Percentiles rank a stretch among this genome's conserved stretches.
phyloP scores from a whole-genome alignment of 2,329 filamentous ascomycete genomes.

The Nemania sp. region DNA sequence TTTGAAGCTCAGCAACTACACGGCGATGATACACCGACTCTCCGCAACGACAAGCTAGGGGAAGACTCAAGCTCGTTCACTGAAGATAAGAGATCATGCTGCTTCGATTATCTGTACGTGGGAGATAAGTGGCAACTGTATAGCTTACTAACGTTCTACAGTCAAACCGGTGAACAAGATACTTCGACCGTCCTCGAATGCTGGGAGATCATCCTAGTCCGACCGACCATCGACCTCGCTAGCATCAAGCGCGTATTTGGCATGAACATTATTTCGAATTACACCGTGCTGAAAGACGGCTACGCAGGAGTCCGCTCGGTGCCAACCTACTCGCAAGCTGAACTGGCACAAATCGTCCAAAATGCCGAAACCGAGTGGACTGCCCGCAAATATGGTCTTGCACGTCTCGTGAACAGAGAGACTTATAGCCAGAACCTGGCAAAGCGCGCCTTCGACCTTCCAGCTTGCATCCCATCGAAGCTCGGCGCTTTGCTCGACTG shows the following conservation, averaged over 20 bases:
- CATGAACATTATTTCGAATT: conserved; percentile 14
- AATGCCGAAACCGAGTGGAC: conserved; percentile 10
- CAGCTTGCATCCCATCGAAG: conserved; percentile 24
- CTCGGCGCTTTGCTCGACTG: conserved; percentile 29
- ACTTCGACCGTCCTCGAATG: conserved; percentile 12
- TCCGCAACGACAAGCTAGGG: background rate
- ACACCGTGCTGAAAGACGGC: conserved; percentile 17
- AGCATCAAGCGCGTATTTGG: conserved; percentile 19
- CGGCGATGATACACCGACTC: conserved; percentile 19
- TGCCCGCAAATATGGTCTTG: background rate
- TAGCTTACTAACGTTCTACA: conserved; percentile 1
- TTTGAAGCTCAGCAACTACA: background rate
- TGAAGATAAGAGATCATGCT: background rate
- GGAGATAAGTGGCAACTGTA: background rate
- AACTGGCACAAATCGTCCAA: conserved; percentile 19
- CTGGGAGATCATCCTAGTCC: conserved; percentile 26
- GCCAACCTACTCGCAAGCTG: conserved; percentile 24
- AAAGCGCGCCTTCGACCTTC: conserved; percentile 24
- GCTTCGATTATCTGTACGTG: conserved; percentile 7
- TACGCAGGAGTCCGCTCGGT: conserved; percentile 29
- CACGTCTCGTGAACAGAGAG: background rate
- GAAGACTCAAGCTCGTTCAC: background rate
- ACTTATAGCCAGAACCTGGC: conserved; percentile 25
- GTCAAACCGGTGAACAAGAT: background rate
- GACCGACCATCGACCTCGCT: conserved; percentile 24